Conservation (phyloP, 139 green algal genomes). For the Bryopsis sp. region DNA sequence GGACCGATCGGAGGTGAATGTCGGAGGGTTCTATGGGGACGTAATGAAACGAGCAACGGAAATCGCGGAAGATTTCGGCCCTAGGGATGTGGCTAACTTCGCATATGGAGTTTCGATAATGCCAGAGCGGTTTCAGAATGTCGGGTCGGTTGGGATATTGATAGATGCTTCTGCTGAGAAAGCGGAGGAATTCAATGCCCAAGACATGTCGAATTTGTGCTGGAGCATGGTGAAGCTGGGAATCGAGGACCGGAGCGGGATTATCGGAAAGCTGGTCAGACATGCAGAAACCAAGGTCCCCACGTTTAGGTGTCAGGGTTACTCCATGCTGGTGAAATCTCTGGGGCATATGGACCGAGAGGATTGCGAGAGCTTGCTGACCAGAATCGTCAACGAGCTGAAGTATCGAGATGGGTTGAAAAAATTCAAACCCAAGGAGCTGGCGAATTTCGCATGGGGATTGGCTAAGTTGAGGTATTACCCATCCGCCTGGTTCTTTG, state of each 20-base stretch:
- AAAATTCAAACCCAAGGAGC: conserved; percentile 9
- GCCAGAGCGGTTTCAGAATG: background rate
- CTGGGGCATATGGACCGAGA: no score
- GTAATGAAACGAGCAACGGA: conserved; percentile 8
- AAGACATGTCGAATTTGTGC: no score
- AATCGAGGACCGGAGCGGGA: no score
- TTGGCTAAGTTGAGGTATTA: background rate
- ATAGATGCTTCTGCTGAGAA: no score
- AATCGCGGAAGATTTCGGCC: conserved; percentile 5
- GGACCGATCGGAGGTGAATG: background rate
- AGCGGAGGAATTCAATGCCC: no score
- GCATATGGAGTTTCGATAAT: background rate
- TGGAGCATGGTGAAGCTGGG: no score
- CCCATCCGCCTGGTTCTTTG: background rate
- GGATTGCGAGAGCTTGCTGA: no score
- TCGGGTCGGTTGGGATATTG: background rate
- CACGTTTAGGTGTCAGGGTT: no score
- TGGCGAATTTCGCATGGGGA: conserved; percentile 10
- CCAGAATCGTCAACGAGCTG: no score
- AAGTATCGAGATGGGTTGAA: no score
- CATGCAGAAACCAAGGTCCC: conserved; percentile 1
- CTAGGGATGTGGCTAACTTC: background rate
- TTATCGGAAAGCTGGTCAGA: no score
- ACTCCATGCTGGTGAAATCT: no score
- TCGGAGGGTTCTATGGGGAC: background rate